Evolutionary conservation across 179 eudicot species (phyloP).

Genomic region (Beta corolliflora): DNA sequence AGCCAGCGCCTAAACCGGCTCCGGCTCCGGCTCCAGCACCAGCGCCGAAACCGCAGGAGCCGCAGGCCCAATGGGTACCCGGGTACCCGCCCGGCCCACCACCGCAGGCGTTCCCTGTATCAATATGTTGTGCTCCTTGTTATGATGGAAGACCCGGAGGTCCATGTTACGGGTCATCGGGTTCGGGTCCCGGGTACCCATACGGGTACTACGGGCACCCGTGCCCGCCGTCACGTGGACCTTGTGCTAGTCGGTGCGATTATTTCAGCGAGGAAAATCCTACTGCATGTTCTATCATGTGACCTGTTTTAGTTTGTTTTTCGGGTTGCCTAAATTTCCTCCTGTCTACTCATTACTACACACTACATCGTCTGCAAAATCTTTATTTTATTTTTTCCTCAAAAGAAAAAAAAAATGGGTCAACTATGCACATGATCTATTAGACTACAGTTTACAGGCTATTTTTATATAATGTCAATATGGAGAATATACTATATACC

Average conservation of each 20-base stretch:
- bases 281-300: slow-evolving; percentile 52
- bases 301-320: slow-evolving; percentile 1
- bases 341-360: slow-evolving; percentile 1
- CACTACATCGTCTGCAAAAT: not conserved
- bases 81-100: slow-evolving; percentile 35
- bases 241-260: slow-evolving; percentile 29
- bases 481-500: not conserved
- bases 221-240: slow-evolving; percentile 17
- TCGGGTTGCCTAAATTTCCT: not conserved
- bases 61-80: slow-evolving; percentile 34
- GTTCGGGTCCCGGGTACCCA: slow-evolving; percentile 23
- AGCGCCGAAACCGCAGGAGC: slow-evolving; percentile 11
- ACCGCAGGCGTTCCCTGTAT: slow-evolving; percentile 19
- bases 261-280: slow-evolving; percentile 54
- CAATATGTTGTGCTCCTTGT: slow-evolving; percentile 31
- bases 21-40: not conserved
- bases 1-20: slow-evolving; percentile 3
- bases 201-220: slow-evolving; percentile 23
- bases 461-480: not conserved
- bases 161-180: slow-evolving; percentile 34
- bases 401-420: not conserved
- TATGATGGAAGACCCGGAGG: slow-evolving; percentile 39
- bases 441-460: not conserved
- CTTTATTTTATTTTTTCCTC: not conserved
- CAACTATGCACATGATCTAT: not conserved